Evolutionary conservation across 2,329 filamentous ascomycete genomes (phyloP).

Genomic region (Diaporthe sp.): DNA sequence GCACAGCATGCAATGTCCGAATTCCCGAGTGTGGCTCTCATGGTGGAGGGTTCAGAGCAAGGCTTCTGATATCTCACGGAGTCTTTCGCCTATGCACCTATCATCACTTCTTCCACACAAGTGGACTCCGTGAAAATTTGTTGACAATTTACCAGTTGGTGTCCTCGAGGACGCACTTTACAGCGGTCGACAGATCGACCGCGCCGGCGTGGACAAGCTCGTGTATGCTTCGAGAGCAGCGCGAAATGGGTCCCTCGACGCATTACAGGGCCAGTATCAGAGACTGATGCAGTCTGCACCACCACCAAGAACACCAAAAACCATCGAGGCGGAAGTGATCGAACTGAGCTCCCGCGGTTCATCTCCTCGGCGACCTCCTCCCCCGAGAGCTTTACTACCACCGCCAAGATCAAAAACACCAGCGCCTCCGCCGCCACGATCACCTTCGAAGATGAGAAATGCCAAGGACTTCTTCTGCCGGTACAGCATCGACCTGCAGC

Average conservation of each 20-base stretch:
- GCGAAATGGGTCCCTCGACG: constrained; percentile 52
- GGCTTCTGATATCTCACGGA: background rate
- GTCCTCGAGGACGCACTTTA: constrained; percentile 54
- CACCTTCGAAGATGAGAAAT: constrained; percentile 35
- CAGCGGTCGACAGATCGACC: constrained; percentile 49
- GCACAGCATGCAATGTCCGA: background rate
- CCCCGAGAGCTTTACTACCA: constrained; percentile 31
- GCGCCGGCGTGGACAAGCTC: constrained; percentile 46
- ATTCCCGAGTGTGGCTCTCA: background rate
- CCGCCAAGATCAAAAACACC: constrained; percentile 19
- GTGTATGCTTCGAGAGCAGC: constrained; percentile 53
- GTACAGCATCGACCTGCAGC: constrained; percentile 51
- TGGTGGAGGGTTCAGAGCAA: background rate
- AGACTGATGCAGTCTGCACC: constrained; percentile 47
- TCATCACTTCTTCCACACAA: background rate
- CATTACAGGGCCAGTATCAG: constrained; percentile 52
- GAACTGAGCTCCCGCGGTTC: constrained; percentile 37
- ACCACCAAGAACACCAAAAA: constrained; percentile 34
- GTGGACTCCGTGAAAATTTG: too few relatives aligned
- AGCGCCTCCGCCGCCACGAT: constrained; percentile 40
- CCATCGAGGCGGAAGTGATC: constrained; percentile 43
- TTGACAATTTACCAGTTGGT: constrained; percentile 42
- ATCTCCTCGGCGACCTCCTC: constrained; percentile 30
- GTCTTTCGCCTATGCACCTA: background rate
- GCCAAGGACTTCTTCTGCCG: constrained; percentile 49